Conservation (phyloP, 2,329 filamentous ascomycete species). For the Fusarium circinatum region DNA sequence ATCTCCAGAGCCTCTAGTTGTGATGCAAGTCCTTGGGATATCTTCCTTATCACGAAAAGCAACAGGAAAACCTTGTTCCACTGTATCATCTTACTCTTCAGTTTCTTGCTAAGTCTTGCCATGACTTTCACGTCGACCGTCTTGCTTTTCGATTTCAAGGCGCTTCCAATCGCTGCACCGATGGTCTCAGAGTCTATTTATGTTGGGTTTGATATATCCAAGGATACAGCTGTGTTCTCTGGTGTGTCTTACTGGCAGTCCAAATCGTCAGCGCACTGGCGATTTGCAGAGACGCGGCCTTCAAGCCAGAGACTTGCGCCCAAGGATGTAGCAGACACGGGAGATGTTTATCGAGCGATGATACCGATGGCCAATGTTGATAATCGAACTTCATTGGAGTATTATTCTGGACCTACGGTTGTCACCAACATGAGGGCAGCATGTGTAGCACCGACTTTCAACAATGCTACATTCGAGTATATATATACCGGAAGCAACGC, state of each 20-base stretch:
- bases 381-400: not conserved
- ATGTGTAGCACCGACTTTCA: not conserved
- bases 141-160: constrained; percentile 12
- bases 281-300: not conserved
- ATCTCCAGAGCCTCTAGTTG: not conserved
- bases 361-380: not conserved
- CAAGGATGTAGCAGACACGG: not conserved
- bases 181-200: not conserved
- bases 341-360: not conserved
- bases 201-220: not conserved
- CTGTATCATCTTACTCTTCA: not conserved
- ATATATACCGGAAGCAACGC: not conserved
- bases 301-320: not conserved
- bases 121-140: constrained; percentile 19
- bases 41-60: not conserved
- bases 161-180: not conserved
- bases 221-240: not conserved
- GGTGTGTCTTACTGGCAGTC: constrained; percentile 1
- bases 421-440: not conserved
- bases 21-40: not conserved
- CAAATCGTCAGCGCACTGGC: not conserved
- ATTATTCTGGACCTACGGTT: not conserved
- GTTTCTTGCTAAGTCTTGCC: not conserved
- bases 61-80: rapidly evolving
- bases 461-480: not conserved